phyloP scores from a whole-genome alignment of 208 protist species.

The Leishmania lainsoni region DNA sequence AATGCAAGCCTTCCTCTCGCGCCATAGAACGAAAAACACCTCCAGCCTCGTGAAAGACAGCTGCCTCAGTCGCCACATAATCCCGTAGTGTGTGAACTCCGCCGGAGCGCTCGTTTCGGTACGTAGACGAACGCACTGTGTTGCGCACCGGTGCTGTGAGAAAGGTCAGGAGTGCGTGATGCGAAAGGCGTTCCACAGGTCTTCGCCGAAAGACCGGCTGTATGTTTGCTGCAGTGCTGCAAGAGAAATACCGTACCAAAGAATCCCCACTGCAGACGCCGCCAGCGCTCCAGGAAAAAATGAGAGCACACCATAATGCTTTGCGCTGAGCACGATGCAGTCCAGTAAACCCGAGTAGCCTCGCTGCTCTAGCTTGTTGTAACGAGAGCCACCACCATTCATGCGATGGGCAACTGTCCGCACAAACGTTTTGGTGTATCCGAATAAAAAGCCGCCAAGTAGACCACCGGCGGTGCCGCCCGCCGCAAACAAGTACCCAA shows the following conservation, averaged over 20 bases:
- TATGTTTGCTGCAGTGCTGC: constrained; percentile 56
- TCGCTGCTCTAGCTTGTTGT: constrained; percentile 44
- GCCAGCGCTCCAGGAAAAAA: constrained; percentile 75
- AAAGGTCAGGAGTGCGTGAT: constrained; percentile 86
- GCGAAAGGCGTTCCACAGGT: constrained; percentile 72
- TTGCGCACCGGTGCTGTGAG: constrained; percentile 81
- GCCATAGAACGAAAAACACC: constrained; percentile 63
- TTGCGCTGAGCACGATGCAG: constrained; percentile 52
- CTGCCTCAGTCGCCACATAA: constrained; percentile 70
- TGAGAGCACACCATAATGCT: constrained; percentile 74
- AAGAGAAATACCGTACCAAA: constrained; percentile 80
- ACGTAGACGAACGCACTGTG: constrained; percentile 72
- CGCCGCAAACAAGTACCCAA: constrained; percentile 63
- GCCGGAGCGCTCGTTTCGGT: constrained; percentile 68
- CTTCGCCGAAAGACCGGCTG: constrained; percentile 47
- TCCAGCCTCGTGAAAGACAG: constrained; percentile 68
- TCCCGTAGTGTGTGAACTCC: constrained; percentile 54
- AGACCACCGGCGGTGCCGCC: constrained; percentile 60
- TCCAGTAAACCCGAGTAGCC: constrained; percentile 63
- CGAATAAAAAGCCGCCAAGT: constrained; percentile 61
- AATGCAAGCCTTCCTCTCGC: constrained; percentile 62
- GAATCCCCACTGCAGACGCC: constrained; percentile 51
- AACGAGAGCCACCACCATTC: constrained; percentile 48
- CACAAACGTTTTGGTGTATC: constrained; percentile 66
- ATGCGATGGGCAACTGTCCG: constrained; percentile 69